A percentile compares a stretch with the other conserved stretches of the same genome.
These are phyloP conservation scores for Capsella rubella DNA, from an alignment of 441 rosid species.

Conservation along the genomic window DNA sequence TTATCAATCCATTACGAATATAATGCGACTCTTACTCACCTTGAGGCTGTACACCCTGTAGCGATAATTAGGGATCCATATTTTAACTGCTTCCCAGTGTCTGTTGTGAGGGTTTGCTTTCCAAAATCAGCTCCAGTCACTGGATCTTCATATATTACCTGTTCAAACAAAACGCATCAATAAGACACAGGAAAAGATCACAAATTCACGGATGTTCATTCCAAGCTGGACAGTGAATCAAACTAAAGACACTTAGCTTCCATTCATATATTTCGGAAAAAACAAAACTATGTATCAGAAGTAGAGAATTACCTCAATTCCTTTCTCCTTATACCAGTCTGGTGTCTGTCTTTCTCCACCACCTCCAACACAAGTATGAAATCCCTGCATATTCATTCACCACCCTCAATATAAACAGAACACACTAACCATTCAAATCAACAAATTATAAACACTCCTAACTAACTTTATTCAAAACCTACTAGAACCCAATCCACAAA, in stretches of 20 bases:
- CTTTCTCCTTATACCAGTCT: conserved; percentile 94
- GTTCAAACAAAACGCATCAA: conserved; percentile 25
- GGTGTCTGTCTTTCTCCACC: conserved; percentile 95
- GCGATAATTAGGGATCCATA: conserved; percentile 89
- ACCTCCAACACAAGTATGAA: conserved; percentile 96
- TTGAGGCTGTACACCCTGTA: conserved; percentile 89
- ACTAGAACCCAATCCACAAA: not conserved
- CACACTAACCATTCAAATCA: not conserved
- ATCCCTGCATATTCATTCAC: conserved; percentile 57
- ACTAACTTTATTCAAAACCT: not conserved
- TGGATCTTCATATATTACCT: conserved; percentile 90
- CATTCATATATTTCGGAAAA: conserved; percentile 6
- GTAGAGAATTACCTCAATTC: conserved; percentile 72
- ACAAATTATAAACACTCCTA: not conserved
- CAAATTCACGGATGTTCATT: conserved; percentile 7
- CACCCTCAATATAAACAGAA: conserved; percentile 22
- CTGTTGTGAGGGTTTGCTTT: conserved; percentile 79
- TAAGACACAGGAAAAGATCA: conserved; percentile 4
- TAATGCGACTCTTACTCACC: conserved; percentile 50
- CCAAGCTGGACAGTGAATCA: not conserved
- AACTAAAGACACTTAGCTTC: not conserved
- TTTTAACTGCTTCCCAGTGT: conserved; percentile 84
- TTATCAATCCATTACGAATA: not conserved
- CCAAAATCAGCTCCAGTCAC: conserved; percentile 66
- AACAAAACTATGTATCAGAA: conserved; percentile 6